A percentile compares a stretch with the other conserved stretches of the same genome.
phyloP scores from a whole-genome alignment of 2,329 filamentous ascomycete species.

The Coniella vitis region DNA sequence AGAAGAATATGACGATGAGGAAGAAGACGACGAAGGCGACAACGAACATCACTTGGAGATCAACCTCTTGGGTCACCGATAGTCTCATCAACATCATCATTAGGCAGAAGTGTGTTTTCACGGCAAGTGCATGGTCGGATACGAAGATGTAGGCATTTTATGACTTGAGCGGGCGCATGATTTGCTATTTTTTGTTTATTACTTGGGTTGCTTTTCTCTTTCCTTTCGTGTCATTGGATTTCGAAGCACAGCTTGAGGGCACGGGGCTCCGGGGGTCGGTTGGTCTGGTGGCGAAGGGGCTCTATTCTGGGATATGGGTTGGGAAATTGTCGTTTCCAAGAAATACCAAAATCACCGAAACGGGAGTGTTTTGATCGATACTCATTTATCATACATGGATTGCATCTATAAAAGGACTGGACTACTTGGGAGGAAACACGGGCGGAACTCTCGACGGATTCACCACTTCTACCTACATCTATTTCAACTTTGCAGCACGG shows the following conservation, averaged over 20 bases:
- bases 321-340: not conserved
- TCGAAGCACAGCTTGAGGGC: too few species aligned
- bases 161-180: not conserved
- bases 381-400: not conserved
- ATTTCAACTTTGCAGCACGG: too few species aligned
- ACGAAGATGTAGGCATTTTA: too few species aligned
- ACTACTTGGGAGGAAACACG: too few species aligned
- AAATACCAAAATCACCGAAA: too few species aligned
- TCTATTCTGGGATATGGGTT: not conserved
- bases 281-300: not conserved
- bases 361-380: too few species aligned
- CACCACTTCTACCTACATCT: too few species aligned
- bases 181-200: not conserved
- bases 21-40: slow-evolving; percentile 26
- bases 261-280: too few species aligned
- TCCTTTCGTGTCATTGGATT: not conserved
- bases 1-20: slow-evolving; percentile 42
- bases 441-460: too few species aligned
- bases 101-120: too few species aligned
- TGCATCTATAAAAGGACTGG: too few species aligned
- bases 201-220: not conserved
- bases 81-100: slow-evolving; percentile 1
- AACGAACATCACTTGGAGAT: slow-evolving; percentile 47
- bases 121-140: too few species aligned
- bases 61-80: slow-evolving; percentile 40